Evolutionary conservation across 768 basidiomycete genomes (phyloP).

Genomic region (Lentinus tigrinus): DNA sequence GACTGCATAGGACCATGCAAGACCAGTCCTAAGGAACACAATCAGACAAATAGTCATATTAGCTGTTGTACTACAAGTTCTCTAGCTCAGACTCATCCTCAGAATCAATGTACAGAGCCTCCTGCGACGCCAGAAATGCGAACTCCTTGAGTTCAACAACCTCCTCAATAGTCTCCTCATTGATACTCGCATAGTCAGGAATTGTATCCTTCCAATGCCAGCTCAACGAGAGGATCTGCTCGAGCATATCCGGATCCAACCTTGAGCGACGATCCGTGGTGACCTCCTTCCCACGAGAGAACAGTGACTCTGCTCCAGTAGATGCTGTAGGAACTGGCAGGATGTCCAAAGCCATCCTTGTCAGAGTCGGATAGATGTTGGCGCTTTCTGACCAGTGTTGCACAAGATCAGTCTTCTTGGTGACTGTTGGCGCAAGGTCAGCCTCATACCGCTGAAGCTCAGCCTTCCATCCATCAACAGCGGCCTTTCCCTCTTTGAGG

Average conservation of each 20-base stretch:
- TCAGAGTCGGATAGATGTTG: constrained; percentile 4
- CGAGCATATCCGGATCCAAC: constrained; percentile 2
- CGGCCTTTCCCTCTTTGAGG: not conserved
- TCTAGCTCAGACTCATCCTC: too few species aligned
- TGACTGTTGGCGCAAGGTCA: constrained; percentile 8
- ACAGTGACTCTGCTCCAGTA: constrained; percentile 13
- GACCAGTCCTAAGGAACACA: too few species aligned
- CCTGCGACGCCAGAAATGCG: not conserved
- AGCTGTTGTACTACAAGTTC: not conserved
- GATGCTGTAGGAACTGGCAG: constrained; percentile 6
- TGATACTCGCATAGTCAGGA: not conserved
- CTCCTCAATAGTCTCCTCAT: not conserved
- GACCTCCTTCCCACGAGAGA: constrained; percentile 10
- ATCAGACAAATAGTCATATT: too few species aligned
- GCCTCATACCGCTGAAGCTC: constrained; percentile 17
- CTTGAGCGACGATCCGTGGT: not conserved
- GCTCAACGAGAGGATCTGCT: constrained; percentile 13
- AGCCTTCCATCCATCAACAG: constrained; percentile 14
- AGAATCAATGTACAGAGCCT: too few species aligned
- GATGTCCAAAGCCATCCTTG: constrained; percentile 7
- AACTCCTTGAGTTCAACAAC: not conserved
- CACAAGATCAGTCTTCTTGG: constrained; percentile 16
- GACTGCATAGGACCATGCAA: too few species aligned
- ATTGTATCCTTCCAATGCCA: constrained; percentile 8
- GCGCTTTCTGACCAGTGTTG: constrained; percentile 15